A percentile compares a stretch with the other conserved stretches of the same genome.
phyloP scores from a whole-genome alignment of 441 rosid species.

The Gossypium aridum region DNA sequence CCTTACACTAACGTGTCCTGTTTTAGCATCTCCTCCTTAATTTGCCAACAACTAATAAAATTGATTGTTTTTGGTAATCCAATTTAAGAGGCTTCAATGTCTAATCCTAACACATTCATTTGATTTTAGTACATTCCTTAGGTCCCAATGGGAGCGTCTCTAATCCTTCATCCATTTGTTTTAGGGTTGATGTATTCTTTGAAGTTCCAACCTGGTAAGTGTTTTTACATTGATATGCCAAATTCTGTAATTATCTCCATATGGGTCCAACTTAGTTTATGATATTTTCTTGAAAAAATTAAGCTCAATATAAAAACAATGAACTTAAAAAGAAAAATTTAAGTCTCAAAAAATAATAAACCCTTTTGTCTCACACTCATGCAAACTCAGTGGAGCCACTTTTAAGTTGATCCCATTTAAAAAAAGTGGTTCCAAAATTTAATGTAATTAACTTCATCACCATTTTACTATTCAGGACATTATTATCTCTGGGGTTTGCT shows the following conservation, averaged over 20 bases:
- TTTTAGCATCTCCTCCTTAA: neutral
- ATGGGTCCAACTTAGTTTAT: too few relatives aligned
- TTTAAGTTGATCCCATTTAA: too few relatives aligned
- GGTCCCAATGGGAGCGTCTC: neutral
- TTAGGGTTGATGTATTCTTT: neutral
- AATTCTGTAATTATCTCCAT: too few relatives aligned
- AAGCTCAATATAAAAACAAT: too few relatives aligned
- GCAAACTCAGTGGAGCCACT: neutral
- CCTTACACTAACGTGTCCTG: neutral
- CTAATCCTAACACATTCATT: neutral
- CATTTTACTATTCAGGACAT: neutral
- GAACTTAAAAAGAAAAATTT: too few relatives aligned
- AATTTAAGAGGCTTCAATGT: slow-evolving; percentile 11
- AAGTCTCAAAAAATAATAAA: too few relatives aligned
- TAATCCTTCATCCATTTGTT: neutral
- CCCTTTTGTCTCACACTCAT: neutral
- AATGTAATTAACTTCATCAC: neutral
- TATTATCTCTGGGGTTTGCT: neutral
- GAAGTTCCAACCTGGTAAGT: too few relatives aligned
- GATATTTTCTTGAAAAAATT: too few relatives aligned
- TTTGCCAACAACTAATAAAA: neutral
- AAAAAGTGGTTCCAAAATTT: neutral
- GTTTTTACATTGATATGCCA: too few relatives aligned
- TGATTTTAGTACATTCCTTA: neutral
- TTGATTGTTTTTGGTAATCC: neutral